Conservation (phyloP, 306 rosid genomes). For the Casuarina cunninghamiana region DNA sequence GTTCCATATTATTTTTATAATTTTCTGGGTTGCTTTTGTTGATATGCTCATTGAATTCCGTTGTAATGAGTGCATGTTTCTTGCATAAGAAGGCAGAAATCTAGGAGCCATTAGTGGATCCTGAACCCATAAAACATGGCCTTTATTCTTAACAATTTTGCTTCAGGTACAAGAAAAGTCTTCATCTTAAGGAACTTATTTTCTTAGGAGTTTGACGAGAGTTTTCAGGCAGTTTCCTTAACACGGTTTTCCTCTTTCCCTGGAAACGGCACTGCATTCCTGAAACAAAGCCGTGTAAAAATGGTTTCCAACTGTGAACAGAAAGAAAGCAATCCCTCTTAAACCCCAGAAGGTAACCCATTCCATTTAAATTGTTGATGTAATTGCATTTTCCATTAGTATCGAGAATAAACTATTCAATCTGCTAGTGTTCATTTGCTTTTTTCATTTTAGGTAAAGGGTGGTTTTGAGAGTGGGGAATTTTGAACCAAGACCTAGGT, state of each 20-base stretch:
- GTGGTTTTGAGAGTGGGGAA: too few species aligned
- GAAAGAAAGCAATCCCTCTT: not conserved
- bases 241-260: not conserved
- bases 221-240: not conserved
- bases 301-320: not conserved
- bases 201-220: not conserved
- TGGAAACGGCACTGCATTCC: not conserved
- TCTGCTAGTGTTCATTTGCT: too few species aligned
- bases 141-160: not conserved
- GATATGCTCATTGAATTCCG: not conserved
- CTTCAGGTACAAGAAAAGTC: not conserved
- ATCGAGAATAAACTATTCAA: too few species aligned
- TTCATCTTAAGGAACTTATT: not conserved
- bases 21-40: slow-evolving; percentile 18
- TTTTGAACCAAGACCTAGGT: too few species aligned
- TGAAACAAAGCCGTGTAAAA: not conserved
- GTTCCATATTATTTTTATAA: not conserved
- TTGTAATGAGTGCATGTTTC: not conserved
- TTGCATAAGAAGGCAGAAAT: not conserved
- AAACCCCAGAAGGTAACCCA: not conserved
- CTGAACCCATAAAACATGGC: not conserved
- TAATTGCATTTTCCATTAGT: not conserved
- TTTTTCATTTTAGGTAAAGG: too few species aligned
- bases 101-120: not conserved
- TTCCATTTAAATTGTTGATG: not conserved